Evolutionary conservation across 1,139 yeast genomes (phyloP).

Genomic region (Hemisphaericaspora lyxosophila): DNA sequence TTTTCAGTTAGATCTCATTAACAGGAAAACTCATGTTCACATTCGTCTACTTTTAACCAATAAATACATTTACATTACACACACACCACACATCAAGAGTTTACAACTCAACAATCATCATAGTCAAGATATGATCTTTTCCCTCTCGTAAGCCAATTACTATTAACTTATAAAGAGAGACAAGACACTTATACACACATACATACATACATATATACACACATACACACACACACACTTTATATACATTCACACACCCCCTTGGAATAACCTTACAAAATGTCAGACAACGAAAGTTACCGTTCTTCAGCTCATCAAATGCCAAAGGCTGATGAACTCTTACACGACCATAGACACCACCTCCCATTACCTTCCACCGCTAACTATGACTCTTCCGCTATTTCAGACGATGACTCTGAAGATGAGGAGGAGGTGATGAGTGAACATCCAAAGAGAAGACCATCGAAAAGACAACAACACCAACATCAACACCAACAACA

Average conservation of each 20-base stretch:
- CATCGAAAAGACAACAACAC: not conserved
- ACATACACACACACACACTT: not conserved
- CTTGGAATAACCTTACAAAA: conserved; percentile 16
- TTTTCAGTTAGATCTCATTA: not conserved
- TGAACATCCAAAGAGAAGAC: conserved; percentile 1
- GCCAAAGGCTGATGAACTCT: conserved; percentile 44
- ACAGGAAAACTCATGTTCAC: no score
- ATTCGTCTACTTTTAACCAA: not conserved
- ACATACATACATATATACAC: not conserved
- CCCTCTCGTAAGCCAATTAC: conserved; percentile 1
- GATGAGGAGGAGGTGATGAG: conserved; percentile 6
- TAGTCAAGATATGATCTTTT: conserved; percentile 7
- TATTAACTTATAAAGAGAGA: not conserved
- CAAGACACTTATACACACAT: not conserved
- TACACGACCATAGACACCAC: conserved; percentile 58
- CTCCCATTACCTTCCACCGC: conserved; percentile 34
- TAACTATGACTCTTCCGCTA: conserved; percentile 19
- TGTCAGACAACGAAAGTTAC: conserved; percentile 51
- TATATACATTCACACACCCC: no score
- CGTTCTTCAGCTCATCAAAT: conserved; percentile 35
- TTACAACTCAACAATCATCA: not conserved
- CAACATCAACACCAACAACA: conserved; percentile 8
- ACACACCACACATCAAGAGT: no score
- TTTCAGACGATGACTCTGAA: conserved; percentile 11
- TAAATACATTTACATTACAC: not conserved